phyloP scores from a whole-genome alignment of 345 rosid genomes.

The Viola odorata region DNA sequence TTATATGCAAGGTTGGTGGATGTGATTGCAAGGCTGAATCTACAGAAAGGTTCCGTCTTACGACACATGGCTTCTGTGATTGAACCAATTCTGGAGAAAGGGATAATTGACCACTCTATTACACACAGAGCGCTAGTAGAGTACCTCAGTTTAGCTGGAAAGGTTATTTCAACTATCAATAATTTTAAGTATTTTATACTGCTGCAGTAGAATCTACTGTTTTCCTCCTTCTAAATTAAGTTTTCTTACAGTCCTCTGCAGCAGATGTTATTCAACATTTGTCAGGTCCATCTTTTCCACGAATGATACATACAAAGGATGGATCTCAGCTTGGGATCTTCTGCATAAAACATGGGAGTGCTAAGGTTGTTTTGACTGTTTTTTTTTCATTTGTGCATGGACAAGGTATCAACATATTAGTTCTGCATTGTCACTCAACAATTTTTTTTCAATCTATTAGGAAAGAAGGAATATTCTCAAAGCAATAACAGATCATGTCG shows the following conservation, averaged over 20 bases:
- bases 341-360: conserved; percentile 85
- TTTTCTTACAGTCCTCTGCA: conserved; percentile 59
- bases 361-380: conserved; percentile 48
- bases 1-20: conserved; percentile 60
- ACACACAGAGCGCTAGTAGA: conserved; percentile 72
- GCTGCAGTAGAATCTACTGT: background rate
- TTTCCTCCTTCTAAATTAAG: conserved; percentile 21
- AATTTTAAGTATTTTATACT: conserved; percentile 7
- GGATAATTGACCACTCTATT: conserved; percentile 84
- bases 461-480: conserved; percentile 89
- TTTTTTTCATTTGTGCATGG: too few relatives aligned
- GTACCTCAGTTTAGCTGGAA: conserved; percentile 70
- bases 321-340: conserved; percentile 83
- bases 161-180: conserved; percentile 39
- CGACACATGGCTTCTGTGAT: conserved; percentile 70
- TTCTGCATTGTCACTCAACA: background rate
- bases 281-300: conserved; percentile 71
- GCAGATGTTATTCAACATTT: conserved; percentile 70
- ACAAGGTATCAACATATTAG: background rate
- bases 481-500: conserved; percentile 68
- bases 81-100: conserved; percentile 93
- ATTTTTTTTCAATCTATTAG: conserved; percentile 31
- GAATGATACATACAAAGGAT: conserved; percentile 94
- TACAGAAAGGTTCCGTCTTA: conserved; percentile 60
- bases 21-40: conserved; percentile 62